Percentiles rank a stretch among this genome's conserved stretches.
Conservation (phyloP, 1,284 basidiomycete genomes). For the Exsudoporus floridanus region DNA sequence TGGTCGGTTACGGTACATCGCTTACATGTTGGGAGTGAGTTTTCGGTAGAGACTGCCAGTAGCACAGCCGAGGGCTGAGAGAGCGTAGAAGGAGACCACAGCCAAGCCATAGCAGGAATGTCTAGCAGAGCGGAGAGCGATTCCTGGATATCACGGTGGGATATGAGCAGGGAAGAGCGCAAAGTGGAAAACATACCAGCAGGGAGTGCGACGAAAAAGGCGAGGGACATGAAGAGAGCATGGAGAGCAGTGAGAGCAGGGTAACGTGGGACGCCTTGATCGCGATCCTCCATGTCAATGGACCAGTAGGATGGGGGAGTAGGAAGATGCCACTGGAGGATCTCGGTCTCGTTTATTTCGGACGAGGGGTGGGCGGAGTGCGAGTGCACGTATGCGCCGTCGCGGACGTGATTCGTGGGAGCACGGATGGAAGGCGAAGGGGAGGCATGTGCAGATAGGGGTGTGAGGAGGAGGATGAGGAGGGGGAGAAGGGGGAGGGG, state of each 20-base stretch:
- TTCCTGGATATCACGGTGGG: conserved; percentile 45
- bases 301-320: conserved; percentile 79
- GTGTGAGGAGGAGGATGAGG: conserved; percentile 9
- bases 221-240: conserved; percentile 63
- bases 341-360: conserved; percentile 71
- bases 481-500: background rate
- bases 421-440: conserved; percentile 2
- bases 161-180: background rate
- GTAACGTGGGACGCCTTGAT: conserved; percentile 47
- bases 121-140: conserved; percentile 70
- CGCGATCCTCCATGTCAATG: conserved; percentile 62
- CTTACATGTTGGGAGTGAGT: conserved; percentile 77
- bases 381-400: conserved; percentile 45
- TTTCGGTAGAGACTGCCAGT: conserved; percentile 68
- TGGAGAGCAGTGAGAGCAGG: conserved; percentile 69
- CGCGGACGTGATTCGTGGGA: conserved; percentile 23
- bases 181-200: conserved; percentile 49
- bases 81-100: conserved; percentile 56
- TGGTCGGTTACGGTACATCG: conserved; percentile 16
- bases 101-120: conserved; percentile 59
- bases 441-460: conserved; percentile 20
- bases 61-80: conserved; percentile 58
- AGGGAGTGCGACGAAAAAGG: conserved; percentile 77
- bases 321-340: conserved; percentile 59
- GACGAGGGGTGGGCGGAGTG: conserved; percentile 50